These are phyloP conservation scores for Auricularia sp. DNA, from an alignment of 768 basidiomycete species.

Conservation along the genomic window DNA sequence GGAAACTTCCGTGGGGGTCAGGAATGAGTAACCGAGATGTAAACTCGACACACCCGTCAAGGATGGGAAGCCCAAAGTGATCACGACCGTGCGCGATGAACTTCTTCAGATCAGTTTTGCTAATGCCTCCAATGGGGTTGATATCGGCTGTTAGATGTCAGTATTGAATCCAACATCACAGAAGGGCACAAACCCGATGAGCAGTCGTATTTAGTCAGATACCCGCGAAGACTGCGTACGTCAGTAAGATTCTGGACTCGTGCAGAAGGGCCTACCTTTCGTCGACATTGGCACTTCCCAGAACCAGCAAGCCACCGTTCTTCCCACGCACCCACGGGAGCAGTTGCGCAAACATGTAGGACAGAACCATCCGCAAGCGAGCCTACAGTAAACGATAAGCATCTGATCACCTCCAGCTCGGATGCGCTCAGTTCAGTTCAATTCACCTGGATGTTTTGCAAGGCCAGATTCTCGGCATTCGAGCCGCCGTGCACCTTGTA, in stretches of 20 bases:
- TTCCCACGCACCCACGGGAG: conserved; percentile 85
- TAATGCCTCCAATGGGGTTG: conserved; percentile 97
- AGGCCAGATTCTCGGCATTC: conserved; percentile 81
- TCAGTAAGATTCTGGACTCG: background rate
- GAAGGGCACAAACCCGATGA: conserved; percentile 53
- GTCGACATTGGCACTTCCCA: conserved; percentile 98
- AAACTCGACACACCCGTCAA: conserved; percentile 46
- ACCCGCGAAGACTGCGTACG: conserved; percentile 70
- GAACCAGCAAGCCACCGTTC: conserved; percentile 77
- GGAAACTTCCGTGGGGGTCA: conserved; percentile 48
- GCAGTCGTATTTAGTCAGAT: conserved; percentile 96
- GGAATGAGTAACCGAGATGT: background rate
- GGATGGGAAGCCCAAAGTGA: conserved; percentile 76
- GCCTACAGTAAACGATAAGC: conserved; percentile 41
- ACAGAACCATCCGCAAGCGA: conserved; percentile 84
- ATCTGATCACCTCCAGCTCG: conserved; percentile 2
- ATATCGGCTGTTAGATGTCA: conserved; percentile 60
- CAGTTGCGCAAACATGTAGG: conserved; percentile 92
- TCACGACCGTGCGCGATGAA: conserved; percentile 81
- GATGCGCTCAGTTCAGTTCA: background rate
- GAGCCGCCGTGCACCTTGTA: conserved; percentile 86
- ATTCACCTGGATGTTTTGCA: conserved; percentile 89
- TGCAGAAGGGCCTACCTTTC: conserved; percentile 53
- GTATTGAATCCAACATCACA: background rate
- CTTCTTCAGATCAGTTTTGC: conserved; percentile 92